Conservation (phyloP, 768 basidiomycete species). For the Chalciporus sphaerocephalus region DNA sequence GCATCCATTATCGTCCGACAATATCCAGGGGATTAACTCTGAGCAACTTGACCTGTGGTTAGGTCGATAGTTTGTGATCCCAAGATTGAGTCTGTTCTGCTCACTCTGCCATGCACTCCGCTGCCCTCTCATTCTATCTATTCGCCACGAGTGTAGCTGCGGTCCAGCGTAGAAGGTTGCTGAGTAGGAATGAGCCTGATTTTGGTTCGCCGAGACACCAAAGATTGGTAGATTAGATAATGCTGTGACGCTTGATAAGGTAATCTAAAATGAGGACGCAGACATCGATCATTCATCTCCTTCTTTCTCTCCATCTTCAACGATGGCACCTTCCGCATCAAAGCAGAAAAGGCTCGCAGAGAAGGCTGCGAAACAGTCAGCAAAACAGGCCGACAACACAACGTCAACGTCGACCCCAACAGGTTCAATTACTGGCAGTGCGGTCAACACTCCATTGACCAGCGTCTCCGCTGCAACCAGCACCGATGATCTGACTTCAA, state of each 20-base stretch:
- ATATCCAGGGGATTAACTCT: too few relatives aligned
- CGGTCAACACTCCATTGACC: conserved; percentile 75
- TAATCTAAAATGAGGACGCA: conserved; percentile 6
- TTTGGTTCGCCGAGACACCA: too few relatives aligned
- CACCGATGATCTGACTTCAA: conserved; percentile 73
- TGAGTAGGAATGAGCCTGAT: too few relatives aligned
- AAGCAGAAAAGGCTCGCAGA: conserved; percentile 94
- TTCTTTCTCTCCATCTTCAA: conserved; percentile 13
- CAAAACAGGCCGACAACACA: conserved; percentile 43
- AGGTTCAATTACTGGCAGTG: conserved; percentile 60
- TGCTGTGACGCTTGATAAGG: conserved; percentile 18
- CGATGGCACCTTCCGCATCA: conserved; percentile 74
- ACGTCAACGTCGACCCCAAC: conserved; percentile 57
- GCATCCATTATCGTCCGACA: too few relatives aligned
- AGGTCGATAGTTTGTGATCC: too few relatives aligned
- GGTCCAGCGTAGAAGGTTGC: too few relatives aligned
- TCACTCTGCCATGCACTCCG: too few relatives aligned
- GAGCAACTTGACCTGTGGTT: too few relatives aligned
- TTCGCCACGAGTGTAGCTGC: too few relatives aligned
- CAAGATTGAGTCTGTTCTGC: too few relatives aligned
- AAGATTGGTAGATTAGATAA: conserved; percentile 26
- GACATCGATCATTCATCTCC: conserved; percentile 28
- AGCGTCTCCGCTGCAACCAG: conserved; percentile 75
- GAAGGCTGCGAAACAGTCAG: conserved; percentile 80
- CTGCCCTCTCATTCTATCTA: too few relatives aligned